Evolutionary conservation across 2,329 filamentous ascomycete species (phyloP).

Genomic region (Berkeleyomyces basicola): DNA sequence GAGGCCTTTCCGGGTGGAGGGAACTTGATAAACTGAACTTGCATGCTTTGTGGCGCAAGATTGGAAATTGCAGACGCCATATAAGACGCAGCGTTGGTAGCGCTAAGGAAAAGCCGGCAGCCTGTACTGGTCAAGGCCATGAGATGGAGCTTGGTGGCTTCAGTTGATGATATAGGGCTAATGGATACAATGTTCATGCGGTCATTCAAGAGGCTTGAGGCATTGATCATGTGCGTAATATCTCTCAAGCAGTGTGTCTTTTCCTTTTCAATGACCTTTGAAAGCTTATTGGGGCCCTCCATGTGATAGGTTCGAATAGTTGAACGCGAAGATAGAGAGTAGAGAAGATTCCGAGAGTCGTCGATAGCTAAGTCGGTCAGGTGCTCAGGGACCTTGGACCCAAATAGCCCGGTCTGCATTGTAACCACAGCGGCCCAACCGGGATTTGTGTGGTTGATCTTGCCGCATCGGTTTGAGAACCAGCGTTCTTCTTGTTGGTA

Average conservation of each 20-base stretch:
- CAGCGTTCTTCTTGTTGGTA: conserved; percentile 96
- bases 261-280: conserved; percentile 48
- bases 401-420: conserved; percentile 33
- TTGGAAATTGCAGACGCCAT: conserved; percentile 43
- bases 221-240: conserved; percentile 72
- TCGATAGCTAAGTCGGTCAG: conserved; percentile 73
- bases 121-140: conserved; percentile 84
- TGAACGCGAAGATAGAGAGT: conserved; percentile 74
- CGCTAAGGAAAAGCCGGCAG: conserved; percentile 81
- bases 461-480: conserved; percentile 79
- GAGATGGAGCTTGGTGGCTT: conserved; percentile 70
- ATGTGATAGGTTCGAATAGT: conserved; percentile 88
- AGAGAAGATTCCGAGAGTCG: conserved; percentile 73
- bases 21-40: conserved; percentile 92
- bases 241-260: conserved; percentile 46
- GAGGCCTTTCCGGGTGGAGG: conserved; percentile 42
- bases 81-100: conserved; percentile 60
- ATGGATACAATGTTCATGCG: conserved; percentile 66
- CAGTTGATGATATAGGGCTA: conserved; percentile 61
- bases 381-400: conserved; percentile 38
- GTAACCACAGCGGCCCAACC: conserved; percentile 50
- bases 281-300: conserved; percentile 45
- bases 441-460: conserved; percentile 71
- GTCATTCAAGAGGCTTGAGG: conserved; percentile 52
- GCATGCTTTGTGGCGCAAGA: conserved; percentile 77